phyloP scores from a whole-genome alignment of 805 yeast species.

The Candida incommunis region DNA sequence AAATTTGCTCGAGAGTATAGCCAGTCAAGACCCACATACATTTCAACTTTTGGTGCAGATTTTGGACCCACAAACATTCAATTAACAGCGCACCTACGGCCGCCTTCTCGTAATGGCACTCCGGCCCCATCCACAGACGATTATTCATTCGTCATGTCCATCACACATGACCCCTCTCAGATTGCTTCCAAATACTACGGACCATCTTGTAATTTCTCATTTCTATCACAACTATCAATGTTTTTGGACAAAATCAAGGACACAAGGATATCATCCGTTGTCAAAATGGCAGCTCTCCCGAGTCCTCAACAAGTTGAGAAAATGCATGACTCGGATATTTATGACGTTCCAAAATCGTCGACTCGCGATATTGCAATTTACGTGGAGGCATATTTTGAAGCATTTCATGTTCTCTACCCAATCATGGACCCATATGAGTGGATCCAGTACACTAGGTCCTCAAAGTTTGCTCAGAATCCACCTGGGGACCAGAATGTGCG shows the following conservation, averaged over 20 bases:
- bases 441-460: not conserved
- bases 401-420: not conserved
- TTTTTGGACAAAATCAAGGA: conserved; percentile 2
- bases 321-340: not conserved
- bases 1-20: too few species aligned
- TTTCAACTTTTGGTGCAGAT: conserved; percentile 1
- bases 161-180: not conserved
- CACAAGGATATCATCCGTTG: not conserved
- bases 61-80: not conserved
- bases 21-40: not conserved
- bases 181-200: not conserved
- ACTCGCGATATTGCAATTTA: not conserved
- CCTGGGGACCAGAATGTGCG: not conserved
- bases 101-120: not conserved
- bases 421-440: conserved; percentile 1
- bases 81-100: not conserved
- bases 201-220: not conserved
- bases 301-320: not conserved
- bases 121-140: not conserved
- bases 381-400: not conserved
- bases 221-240: not conserved
- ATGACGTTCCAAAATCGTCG: not conserved
- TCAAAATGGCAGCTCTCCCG: not conserved
- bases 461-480: not conserved
- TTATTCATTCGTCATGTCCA: not conserved